These are phyloP conservation scores for Thelonectria rubi DNA, from an alignment of 2,329 filamentous ascomycete species.

Conservation along the genomic window DNA sequence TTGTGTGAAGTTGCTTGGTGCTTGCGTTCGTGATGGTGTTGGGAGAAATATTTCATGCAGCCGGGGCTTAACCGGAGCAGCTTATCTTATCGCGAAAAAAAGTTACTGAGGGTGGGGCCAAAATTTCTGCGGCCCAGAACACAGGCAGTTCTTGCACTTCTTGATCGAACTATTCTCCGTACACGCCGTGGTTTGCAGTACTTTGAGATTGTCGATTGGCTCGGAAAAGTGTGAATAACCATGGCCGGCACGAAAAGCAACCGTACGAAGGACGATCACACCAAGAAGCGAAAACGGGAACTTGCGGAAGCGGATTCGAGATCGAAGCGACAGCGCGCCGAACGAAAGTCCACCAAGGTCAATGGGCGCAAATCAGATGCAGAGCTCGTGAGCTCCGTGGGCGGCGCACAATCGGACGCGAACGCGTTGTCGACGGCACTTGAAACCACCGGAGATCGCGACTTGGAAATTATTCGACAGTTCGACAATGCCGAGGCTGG, in stretches of 20 bases:
- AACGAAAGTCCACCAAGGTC: constrained; percentile 42
- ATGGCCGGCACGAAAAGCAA: constrained; percentile 50
- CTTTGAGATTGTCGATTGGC: constrained; percentile 23
- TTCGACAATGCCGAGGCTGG: constrained; percentile 47
- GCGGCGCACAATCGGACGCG: constrained; percentile 29
- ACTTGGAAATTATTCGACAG: constrained; percentile 40
- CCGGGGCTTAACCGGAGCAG: constrained; percentile 45
- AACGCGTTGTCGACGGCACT: constrained; percentile 32
- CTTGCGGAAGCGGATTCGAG: constrained; percentile 52
- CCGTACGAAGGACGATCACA: constrained; percentile 48
- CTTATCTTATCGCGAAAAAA: constrained; percentile 55
- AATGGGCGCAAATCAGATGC: constrained; percentile 37
- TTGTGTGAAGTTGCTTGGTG: constrained; percentile 24
- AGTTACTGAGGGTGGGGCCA: constrained; percentile 51
- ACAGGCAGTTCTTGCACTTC: constrained; percentile 30
- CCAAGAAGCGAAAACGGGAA: constrained; percentile 60
- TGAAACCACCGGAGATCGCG: constrained; percentile 30
- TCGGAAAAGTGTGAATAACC: constrained; percentile 25
- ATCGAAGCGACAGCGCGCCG: constrained; percentile 53
- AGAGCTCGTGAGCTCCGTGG: constrained; percentile 13
- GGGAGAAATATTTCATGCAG: constrained; percentile 41
- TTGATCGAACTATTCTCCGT: constrained; percentile 30
- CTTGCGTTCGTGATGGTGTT: constrained; percentile 21
- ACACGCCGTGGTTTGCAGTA: constrained; percentile 29
- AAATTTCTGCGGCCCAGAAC: constrained; percentile 49